Evolutionary conservation across 2,329 filamentous ascomycete genomes (phyloP), one percentile per base, ranked within the genome.

Genomic region (Beauveria sp.): DNA sequence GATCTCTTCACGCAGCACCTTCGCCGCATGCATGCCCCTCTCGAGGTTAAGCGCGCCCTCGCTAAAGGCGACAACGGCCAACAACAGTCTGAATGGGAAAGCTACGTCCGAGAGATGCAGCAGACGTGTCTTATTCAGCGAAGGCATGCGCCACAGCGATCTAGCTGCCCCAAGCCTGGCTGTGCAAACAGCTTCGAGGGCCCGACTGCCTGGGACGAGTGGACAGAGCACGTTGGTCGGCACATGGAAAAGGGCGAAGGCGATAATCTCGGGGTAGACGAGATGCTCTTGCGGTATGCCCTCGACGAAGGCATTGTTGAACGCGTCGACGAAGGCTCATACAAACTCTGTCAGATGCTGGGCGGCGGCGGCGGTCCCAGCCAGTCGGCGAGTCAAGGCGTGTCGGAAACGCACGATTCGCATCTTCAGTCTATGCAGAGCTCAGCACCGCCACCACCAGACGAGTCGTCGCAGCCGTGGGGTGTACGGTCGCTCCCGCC

Each of bases 1-100:
- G 93, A 98, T 71, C 83, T 99, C 14, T 99, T 97, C 73, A 93
- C 91, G 0, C 93, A 98, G 71, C 93, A 99, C 69, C 82, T 96
- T 16, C 88, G 93, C 16, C 90, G 93, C 52, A 98, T 98, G 93
- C 95, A 99, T 69, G 87, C 88, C 0, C 87, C 88, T 0, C 84
- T 85, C 48, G 80, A 85, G 69, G 86, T 84, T 69, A 82, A 85
- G 69, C 80, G 84, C 68, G 74, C 82, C 10, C 74, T 82, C 20
- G 76, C 79, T 28, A 85, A 87, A 68, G 79, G 79, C 1, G 84
- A 52, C 14, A 58, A 87, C 66, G 81, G 76, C 68, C 84, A 83
- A 67, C 72, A 86, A 5, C 83, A 86, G 67, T 69, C 77, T 1
- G 85, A 88, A 62, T 88, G 85, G 86, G 86, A 88, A 53, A 76